These are phyloP conservation scores for Marasmius oreades DNA, from an alignment of 1,284 basidiomycete species.

Conservation along the genomic window DNA sequence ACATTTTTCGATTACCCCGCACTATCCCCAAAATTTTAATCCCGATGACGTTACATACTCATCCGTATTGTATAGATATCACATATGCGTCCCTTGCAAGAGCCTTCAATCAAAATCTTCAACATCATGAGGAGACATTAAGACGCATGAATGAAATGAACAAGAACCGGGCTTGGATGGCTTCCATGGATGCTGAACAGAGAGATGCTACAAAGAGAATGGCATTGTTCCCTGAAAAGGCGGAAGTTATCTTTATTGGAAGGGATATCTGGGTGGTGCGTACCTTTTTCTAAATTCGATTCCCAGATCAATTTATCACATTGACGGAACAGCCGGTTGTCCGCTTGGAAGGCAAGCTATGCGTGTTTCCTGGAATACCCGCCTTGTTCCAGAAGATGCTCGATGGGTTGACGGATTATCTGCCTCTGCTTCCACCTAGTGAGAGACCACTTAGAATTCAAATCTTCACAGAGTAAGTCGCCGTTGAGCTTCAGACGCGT, in stretches of 20 bases:
- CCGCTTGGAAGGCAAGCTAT: slow-evolving; percentile 78
- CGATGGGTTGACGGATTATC: slow-evolving; percentile 64
- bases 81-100: slow-evolving; percentile 86
- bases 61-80: slow-evolving; percentile 56
- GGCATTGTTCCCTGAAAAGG: slow-evolving; percentile 78
- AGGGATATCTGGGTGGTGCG: slow-evolving; percentile 82
- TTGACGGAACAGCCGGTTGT: slow-evolving; percentile 65
- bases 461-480: slow-evolving; percentile 76
- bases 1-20: neutral
- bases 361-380: slow-evolving; percentile 91
- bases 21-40: neutral
- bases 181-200: slow-evolving; percentile 68
- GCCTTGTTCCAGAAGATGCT: slow-evolving; percentile 81
- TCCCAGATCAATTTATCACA: neutral
- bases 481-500: too few relatives aligned
- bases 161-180: slow-evolving; percentile 52
- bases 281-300: slow-evolving; percentile 12
- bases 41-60: neutral
- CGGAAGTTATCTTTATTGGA: slow-evolving; percentile 72
- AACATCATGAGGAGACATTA: slow-evolving; percentile 80
- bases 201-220: slow-evolving; percentile 72
- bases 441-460: slow-evolving; percentile 74
- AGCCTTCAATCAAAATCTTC: slow-evolving; percentile 76
- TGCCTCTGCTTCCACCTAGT: slow-evolving; percentile 70
- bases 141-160: slow-evolving; percentile 71